Base-by-base conservation (phyloP, 1,284 basidiomycete genomes). In the Ustilago xerochloae region DNA sequence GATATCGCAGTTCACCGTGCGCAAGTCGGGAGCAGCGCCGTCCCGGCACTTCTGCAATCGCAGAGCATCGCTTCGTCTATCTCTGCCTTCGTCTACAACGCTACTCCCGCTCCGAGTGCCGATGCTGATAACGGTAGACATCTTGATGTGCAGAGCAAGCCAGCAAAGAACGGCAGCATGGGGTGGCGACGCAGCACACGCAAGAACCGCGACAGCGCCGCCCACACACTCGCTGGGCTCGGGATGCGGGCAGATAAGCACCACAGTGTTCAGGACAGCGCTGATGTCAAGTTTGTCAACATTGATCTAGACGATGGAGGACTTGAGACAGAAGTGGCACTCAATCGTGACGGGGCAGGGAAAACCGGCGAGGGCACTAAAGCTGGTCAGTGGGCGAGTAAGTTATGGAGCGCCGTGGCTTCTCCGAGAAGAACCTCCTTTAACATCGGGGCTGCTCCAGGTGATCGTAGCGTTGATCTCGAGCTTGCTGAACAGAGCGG, bases 1-100 rank as follows among this genome's bases (percentile, higher is more conserved):
- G 28, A 70, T 15, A 20, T 70, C 28, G 49, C 57, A 9, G 62
- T 64, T 28, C 53, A 70, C 24, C 67, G 61, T 38, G 67, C 62
- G 13, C 61, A 63, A 26, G 53, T 41, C 49, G n/a, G n/a, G n/a
- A 26, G 22, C 51, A 7, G n/a, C 29, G 32, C 39, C 29, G 43
- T 60, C 32, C 56, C 47, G 28, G 29, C 61, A 0, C 33, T 69
- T 1, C 35, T 29, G 20, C 60, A 65, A 16, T 79, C 77, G 30
- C 58, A 67, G 18, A 78, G 77, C 53, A 59, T 72, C 32, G 60
- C 75, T 15, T 79, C 77, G n/a, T 58, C 55, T 33, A 62, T 79
- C 53, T 77, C 77, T 48, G 78, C 71, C 12, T 79, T 79, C 33
- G 61, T 60, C n/a, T 73, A 71, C 59, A 78, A 78, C 60, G 54